Conservation (phyloP, 768 basidiomycete species). For the Crepidotus variabilis region DNA sequence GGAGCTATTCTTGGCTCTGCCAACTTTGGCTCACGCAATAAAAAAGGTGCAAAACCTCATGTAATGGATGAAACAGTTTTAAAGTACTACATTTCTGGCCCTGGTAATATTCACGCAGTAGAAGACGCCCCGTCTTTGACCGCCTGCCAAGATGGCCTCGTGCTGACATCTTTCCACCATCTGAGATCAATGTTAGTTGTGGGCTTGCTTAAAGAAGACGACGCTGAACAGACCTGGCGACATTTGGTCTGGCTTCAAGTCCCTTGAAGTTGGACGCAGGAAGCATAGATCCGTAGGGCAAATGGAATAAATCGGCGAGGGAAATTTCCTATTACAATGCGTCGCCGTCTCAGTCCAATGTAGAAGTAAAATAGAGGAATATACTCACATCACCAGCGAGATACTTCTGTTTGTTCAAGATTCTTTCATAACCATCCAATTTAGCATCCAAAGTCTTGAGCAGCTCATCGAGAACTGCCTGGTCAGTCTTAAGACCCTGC, state of each 20-base stretch:
- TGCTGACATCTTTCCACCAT: too few relatives aligned
- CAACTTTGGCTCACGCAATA: too few relatives aligned
- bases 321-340: conserved; percentile 31
- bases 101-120: too few relatives aligned
- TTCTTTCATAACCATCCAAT: conserved; percentile 48
- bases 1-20: too few relatives aligned
- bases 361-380: not conserved
- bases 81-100: too few relatives aligned
- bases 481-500: conserved; percentile 20
- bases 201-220: not conserved
- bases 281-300: conserved; percentile 32
- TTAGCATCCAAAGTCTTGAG: conserved; percentile 29
- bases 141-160: too few relatives aligned
- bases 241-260: conserved; percentile 33
- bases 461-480: conserved; percentile 21
- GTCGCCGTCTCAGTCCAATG: not conserved
- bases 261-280: conserved; percentile 25
- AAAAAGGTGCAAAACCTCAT: too few relatives aligned
- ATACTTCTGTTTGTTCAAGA: conserved; percentile 50
- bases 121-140: too few relatives aligned
- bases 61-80: too few relatives aligned
- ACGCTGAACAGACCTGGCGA: conserved; percentile 30
- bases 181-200: not conserved
- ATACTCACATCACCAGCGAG: conserved; percentile 50
- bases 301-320: conserved; percentile 44